Evolutionary conservation across 2,329 filamentous ascomycete genomes (phyloP).

Genomic region (Cladobotryum mycophilum): DNA sequence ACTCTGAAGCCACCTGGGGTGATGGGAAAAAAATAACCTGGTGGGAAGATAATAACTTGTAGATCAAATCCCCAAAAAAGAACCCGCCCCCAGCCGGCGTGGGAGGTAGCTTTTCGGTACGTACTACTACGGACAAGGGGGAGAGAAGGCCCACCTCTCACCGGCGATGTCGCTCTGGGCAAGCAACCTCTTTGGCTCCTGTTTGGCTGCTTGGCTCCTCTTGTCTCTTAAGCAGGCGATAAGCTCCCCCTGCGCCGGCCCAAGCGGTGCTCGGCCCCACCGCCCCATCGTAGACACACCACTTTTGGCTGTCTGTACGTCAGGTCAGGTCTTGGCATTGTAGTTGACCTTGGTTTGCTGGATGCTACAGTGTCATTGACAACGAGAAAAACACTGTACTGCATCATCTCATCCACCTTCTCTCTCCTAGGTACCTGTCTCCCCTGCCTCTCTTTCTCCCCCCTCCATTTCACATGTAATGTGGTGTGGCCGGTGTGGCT

Average conservation of each 20-base stretch:
- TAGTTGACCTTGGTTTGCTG: background rate
- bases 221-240: slow-evolving; percentile 3
- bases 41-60: background rate
- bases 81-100: background rate
- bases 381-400: too few relatives aligned
- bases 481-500: background rate
- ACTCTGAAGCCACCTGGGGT: background rate
- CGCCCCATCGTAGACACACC: slow-evolving; percentile 2
- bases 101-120: background rate
- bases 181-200: background rate
- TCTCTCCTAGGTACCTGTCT: too few relatives aligned
- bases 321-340: background rate
- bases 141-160: background rate
- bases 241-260: slow-evolving; percentile 7
- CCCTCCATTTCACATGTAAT: too few relatives aligned
- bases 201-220: background rate
- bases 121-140: background rate
- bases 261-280: slow-evolving; percentile 7
- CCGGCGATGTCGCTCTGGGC: too few relatives aligned
- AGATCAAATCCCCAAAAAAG: background rate
- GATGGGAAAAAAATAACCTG: background rate
- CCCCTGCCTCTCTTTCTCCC: too few relatives aligned
- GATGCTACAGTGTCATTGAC: background rate
- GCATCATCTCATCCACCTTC: too few relatives aligned
- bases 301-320: background rate